Conservation (phyloP, 2,329 filamentous ascomycete species). For the Dryadomyces quercus-mongolicae region DNA sequence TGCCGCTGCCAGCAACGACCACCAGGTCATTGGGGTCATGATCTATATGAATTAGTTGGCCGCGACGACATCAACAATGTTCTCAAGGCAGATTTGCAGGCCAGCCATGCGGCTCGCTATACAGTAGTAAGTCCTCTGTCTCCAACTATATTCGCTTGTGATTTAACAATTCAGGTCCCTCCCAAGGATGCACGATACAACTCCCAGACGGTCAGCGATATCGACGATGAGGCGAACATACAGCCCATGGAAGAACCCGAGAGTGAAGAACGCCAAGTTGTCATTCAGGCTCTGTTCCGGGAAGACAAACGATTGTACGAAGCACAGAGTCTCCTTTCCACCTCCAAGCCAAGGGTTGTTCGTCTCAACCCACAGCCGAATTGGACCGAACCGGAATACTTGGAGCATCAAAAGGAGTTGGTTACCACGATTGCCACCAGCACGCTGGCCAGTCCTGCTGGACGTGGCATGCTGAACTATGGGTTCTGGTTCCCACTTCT, state of each 20-base stretch:
- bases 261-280: conserved; percentile 69
- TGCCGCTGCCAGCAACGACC: conserved; percentile 74
- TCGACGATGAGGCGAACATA: conserved; percentile 44
- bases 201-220: conserved; percentile 42
- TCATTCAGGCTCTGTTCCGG: conserved; percentile 79
- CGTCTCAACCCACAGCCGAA: conserved; percentile 61
- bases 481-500: conserved; percentile 77
- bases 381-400: conserved; percentile 74
- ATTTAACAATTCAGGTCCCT: not conserved
- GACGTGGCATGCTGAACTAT: conserved; percentile 79
- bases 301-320: conserved; percentile 86
- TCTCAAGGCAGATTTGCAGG: conserved; percentile 34
- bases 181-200: not conserved
- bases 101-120: conserved; percentile 11
- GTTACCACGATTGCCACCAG: conserved; percentile 77
- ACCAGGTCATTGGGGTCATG: conserved; percentile 60
- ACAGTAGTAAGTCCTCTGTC: not conserved
- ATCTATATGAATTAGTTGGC: conserved; percentile 63
- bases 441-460: conserved; percentile 79
- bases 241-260: conserved; percentile 64
- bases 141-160: not conserved
- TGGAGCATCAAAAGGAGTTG: conserved; percentile 86
- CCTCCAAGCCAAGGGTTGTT: conserved; percentile 66
- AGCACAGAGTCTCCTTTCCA: conserved; percentile 74
- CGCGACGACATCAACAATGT: conserved; percentile 69